Evolutionary conservation across 1,139 yeast genomes (phyloP), one percentile per base, ranked within the genome.

Genomic region (Pichia kudriavzevii): DNA sequence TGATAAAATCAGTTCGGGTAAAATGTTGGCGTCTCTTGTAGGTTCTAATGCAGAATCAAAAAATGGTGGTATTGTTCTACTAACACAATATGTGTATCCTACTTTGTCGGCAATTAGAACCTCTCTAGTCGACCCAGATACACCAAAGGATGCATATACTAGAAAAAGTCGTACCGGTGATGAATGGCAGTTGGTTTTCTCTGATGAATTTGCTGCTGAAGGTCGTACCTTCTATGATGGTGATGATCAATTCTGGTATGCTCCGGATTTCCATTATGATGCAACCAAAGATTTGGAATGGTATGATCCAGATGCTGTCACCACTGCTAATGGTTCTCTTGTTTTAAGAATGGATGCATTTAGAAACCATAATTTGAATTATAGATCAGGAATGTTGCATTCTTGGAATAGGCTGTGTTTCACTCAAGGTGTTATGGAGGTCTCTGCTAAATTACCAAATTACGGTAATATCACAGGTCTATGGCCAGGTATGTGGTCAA

Each of bases 401-500:
- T 59, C 69, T 21, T 75, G 81, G 81, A 74, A 75, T 53, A 63
- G 72, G 52, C 43, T 74, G 56, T 75, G 81, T 51, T 72, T 69
- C 44, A 73, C 77, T 11, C 74, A 73, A 47, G 81, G 81, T 22
- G 46, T 59, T 28, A 47, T 74, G 45, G 76, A 72, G 46, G 61
- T 71, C 26, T 63, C 72, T 22, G 76, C 73, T 3, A 58, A 61
- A 48, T 54, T 75, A 43, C 80, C 81, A 24, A 63, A 66, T 46
- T 70, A 66, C 45, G 78, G 78, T 47, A 64, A 68, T 39, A 59
- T 69, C 17, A 57, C 73, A 11, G 80, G 80, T 28, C 56, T 74
- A 39, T 74, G 80, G 80, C 80, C 80, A 1, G 80, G 80, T 53
- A 43, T 72, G 38, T 74, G 80, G 80, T 60, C 78, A 7, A 65